A percentile compares a stretch with the other conserved stretches of the same genome.
These are phyloP conservation scores for Alternaria panax DNA, from an alignment of 2,329 filamentous ascomycete species.

Conservation along the genomic window DNA sequence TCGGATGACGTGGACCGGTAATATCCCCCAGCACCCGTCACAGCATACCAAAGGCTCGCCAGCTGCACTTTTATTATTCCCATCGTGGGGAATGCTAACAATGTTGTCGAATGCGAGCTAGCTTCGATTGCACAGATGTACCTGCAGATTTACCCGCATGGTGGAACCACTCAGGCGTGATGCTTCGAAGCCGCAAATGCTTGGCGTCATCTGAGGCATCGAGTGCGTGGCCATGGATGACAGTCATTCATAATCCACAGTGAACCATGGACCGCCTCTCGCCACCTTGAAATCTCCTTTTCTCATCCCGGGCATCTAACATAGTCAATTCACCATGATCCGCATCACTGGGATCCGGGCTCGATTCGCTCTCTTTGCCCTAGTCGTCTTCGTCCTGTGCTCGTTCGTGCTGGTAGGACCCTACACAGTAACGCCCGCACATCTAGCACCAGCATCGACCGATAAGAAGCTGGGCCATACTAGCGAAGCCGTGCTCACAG, in stretches of 20 bases:
- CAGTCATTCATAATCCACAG: constrained; percentile 1
- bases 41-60: constrained; percentile 29
- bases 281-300: neutral
- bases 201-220: constrained; percentile 26
- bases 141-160: constrained; percentile 18
- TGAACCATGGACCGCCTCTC: constrained; percentile 5
- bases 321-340: constrained; percentile 33
- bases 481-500: constrained; percentile 58
- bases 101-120: constrained; percentile 10
- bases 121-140: constrained; percentile 7
- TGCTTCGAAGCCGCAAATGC: constrained; percentile 12
- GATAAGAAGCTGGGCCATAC: constrained; percentile 26
- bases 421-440: constrained; percentile 55
- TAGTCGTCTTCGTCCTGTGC: constrained; percentile 64
- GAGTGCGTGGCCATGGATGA: constrained; percentile 8
- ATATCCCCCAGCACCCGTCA: constrained; percentile 37
- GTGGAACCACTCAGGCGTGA: constrained; percentile 16
- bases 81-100: constrained; percentile 6
- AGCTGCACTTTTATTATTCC: constrained; percentile 11
- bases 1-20: constrained; percentile 37
- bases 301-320: neutral
- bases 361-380: constrained; percentile 55
- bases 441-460: constrained; percentile 27
- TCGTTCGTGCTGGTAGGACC: constrained; percentile 67
- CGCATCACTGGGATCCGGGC: constrained; percentile 36